These are phyloP conservation scores for Heterobasidion parviporum DNA, from an alignment of 1,284 basidiomycete species.

Conservation along the genomic window DNA sequence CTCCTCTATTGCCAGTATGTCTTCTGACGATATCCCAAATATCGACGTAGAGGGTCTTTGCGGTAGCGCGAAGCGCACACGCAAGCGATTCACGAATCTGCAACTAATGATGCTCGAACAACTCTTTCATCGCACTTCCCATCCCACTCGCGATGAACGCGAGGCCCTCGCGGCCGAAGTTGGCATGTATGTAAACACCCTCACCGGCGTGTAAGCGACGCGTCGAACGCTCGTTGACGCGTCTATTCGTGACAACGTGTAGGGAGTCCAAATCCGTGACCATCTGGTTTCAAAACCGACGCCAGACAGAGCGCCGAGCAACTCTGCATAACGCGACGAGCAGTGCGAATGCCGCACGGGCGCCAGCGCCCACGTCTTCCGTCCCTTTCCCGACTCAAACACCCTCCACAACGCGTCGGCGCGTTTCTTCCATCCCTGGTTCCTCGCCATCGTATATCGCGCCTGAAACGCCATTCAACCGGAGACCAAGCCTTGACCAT, in stretches of 20 bases:
- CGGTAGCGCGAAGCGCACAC: constrained; percentile 34
- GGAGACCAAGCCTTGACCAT: constrained; percentile 46
- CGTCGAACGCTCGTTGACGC: neutral
- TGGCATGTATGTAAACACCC: constrained; percentile 42
- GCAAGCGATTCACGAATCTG: constrained; percentile 58
- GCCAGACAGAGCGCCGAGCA: constrained; percentile 63
- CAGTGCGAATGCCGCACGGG: constrained; percentile 10
- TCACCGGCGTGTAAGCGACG: too few species aligned
- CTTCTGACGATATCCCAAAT: constrained; percentile 9
- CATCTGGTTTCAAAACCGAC: constrained; percentile 79
- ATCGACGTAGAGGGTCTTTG: neutral
- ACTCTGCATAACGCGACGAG: constrained; percentile 36
- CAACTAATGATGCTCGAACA: constrained; percentile 69
- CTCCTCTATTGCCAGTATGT: constrained; percentile 14
- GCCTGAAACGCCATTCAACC: constrained; percentile 13
- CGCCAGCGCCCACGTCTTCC: constrained; percentile 17
- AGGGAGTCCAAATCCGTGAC: constrained; percentile 74
- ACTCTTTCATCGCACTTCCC: constrained; percentile 59
- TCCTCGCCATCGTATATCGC: constrained; percentile 16
- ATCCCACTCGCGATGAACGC: constrained; percentile 64
- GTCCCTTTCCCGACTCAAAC: constrained; percentile 18
- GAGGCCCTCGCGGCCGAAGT: constrained; percentile 52
- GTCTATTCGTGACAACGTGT: constrained; percentile 2
- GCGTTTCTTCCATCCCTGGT: constrained; percentile 14
- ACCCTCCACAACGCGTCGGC: constrained; percentile 6